phyloP scores from a whole-genome alignment of 164 flowering plant genomes.

The Vitis vinifera region DNA sequence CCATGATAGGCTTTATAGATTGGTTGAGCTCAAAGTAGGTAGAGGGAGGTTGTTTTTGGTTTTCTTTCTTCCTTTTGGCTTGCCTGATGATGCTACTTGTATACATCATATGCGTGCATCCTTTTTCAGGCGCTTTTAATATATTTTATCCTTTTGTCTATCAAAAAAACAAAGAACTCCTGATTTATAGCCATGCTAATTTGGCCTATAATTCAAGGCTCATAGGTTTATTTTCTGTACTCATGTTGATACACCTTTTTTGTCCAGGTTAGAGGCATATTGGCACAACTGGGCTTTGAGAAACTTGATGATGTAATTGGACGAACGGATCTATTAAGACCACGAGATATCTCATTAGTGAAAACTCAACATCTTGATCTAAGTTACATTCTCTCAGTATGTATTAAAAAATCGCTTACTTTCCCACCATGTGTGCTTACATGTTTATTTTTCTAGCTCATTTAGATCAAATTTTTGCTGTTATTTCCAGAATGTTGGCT shows the following conservation, averaged over 20 bases:
- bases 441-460: neutral
- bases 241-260: neutral
- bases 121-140: too few relatives aligned
- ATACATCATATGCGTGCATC: too few relatives aligned
- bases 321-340: constrained; percentile 72
- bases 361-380: constrained; percentile 98
- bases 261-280: constrained; percentile 82
- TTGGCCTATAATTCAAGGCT: neutral
- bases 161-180: neutral
- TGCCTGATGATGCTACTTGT: too few relatives aligned
- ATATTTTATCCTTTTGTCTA: too few relatives aligned
- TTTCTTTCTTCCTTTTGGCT: too few relatives aligned
- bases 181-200: neutral
- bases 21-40: too few relatives aligned
- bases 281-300: constrained; percentile 91
- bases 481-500: constrained; percentile 67
- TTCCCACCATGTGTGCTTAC: neutral
- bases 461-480: neutral
- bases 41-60: too few relatives aligned
- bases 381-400: constrained; percentile 75
- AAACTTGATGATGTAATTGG: constrained; percentile 94
- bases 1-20: too few relatives aligned
- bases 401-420: constrained; percentile 18
- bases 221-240: too few relatives aligned
- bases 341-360: constrained; percentile 74